Conservation (phyloP, 768 basidiomycete genomes). For the Rhizopogon roseolus region DNA sequence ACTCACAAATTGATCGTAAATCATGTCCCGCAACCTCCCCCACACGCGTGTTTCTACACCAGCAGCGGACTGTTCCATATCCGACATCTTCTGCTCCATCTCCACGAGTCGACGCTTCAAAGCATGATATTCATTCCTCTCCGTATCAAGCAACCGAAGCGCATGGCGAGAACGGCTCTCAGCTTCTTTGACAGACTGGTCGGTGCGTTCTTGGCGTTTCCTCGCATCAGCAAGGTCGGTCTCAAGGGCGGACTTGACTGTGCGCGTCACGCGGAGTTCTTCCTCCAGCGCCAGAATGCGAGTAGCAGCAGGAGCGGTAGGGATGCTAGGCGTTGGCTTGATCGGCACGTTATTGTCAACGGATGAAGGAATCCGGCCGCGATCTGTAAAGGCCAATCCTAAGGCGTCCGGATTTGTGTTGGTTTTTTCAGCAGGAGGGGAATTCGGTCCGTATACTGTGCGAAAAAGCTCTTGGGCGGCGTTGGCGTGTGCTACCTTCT, state of each 20-base stretch:
- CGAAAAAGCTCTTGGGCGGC: slow-evolving; percentile 26
- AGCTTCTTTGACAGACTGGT: not conserved
- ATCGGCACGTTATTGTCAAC: not conserved
- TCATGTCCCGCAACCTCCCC: slow-evolving; percentile 23
- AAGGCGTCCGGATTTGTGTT: slow-evolving; percentile 13
- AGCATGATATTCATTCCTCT: slow-evolving; percentile 14
- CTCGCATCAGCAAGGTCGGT: slow-evolving; percentile 14
- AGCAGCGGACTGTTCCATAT: slow-evolving; percentile 9
- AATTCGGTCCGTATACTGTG: slow-evolving; percentile 22
- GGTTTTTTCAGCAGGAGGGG: slow-evolving; percentile 13
- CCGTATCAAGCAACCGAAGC: slow-evolving; percentile 12
- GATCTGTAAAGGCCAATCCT: slow-evolving; percentile 20
- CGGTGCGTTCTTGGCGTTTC: slow-evolving; percentile 5
- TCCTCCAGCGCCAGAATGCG: slow-evolving; percentile 20
- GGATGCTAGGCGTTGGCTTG: not conserved
- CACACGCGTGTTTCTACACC: slow-evolving; percentile 18
- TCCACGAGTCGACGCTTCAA: slow-evolving; percentile 19
- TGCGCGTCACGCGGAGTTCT: slow-evolving; percentile 15
- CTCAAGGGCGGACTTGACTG: slow-evolving; percentile 11
- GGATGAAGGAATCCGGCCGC: not conserved
- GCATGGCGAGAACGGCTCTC: slow-evolving; percentile 19
- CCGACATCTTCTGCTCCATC: slow-evolving; percentile 17
- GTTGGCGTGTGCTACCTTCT: slow-evolving; percentile 15
- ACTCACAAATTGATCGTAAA: slow-evolving; percentile 21
- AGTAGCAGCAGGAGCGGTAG: slow-evolving; percentile 1